Evolutionary conservation across 2,329 filamentous ascomycete species (phyloP).

Genomic region (Neonectria neomacrospora): DNA sequence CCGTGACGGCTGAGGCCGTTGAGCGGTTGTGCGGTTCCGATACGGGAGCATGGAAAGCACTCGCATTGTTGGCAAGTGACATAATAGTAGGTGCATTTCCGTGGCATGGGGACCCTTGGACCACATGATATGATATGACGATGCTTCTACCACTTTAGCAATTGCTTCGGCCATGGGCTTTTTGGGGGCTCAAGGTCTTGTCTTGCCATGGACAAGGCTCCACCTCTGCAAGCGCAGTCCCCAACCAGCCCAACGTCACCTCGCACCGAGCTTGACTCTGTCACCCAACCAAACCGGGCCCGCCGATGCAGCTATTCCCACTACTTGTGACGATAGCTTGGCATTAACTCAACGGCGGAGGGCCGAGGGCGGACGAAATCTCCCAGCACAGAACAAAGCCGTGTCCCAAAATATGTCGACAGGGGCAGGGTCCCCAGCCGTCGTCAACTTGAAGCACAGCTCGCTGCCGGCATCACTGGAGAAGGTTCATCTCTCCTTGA

Average conservation of each 20-base stretch:
- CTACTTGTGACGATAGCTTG: constrained; percentile 31
- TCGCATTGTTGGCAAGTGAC: constrained; percentile 29
- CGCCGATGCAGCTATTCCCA: constrained; percentile 29
- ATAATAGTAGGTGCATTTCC: constrained; percentile 38
- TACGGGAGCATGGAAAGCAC: constrained; percentile 20
- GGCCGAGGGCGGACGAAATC: constrained; percentile 15
- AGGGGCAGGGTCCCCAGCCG: constrained; percentile 19
- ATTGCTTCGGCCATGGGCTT: constrained; percentile 19
- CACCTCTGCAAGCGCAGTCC: constrained; percentile 24
- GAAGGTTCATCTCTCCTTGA: constrained; percentile 31
- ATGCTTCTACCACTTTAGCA: no score
- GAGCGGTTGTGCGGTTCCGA: constrained; percentile 29
- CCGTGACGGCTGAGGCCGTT: constrained; percentile 34
- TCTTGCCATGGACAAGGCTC: constrained; percentile 20
- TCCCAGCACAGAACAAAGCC: constrained; percentile 24
- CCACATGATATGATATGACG: constrained; percentile 43
- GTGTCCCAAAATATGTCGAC: constrained; percentile 21
- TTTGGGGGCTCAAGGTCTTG: constrained; percentile 28
- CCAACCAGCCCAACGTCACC: constrained; percentile 35
- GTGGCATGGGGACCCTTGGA: constrained; percentile 32
- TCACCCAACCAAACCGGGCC: constrained; percentile 25
- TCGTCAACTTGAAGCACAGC: constrained; percentile 21
- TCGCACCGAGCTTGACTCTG: constrained; percentile 27
- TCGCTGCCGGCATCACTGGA: constrained; percentile 28
- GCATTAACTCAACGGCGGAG: constrained; percentile 25